Conservation (phyloP, 345 rosid species). For the Eutrema heterophyllum region DNA sequence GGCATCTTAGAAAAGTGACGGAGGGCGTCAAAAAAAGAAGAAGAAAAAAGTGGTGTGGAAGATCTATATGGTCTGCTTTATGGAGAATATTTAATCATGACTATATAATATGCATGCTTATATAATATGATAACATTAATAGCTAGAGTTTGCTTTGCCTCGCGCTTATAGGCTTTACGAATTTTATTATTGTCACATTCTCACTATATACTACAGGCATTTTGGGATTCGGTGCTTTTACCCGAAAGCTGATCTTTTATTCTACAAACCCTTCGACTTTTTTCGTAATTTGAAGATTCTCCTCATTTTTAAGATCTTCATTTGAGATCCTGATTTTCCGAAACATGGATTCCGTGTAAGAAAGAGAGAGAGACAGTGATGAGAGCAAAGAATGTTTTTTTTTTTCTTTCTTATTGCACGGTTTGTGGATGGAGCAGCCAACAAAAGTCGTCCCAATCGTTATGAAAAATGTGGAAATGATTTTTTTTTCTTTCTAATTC, state of each 20-base stretch:
- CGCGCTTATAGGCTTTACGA: neutral
- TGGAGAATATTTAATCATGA: conserved; percentile 22
- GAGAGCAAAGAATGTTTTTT: neutral
- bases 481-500: too few relatives aligned
- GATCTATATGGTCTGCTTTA: conserved; percentile 12
- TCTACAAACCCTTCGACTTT: neutral
- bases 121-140: conserved; percentile 14
- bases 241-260: neutral
- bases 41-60: neutral
- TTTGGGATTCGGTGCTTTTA: neutral
- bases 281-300: neutral
- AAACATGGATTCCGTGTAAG: neutral
- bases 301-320: neutral
- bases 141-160: conserved; percentile 6
- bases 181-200: neutral
- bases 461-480: conserved; percentile 11
- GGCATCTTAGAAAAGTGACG: conserved; percentile 1
- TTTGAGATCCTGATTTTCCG: neutral
- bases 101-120: conserved; percentile 24
- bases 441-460: neutral
- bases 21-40: neutral
- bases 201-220: neutral
- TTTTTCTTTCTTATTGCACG: too few relatives aligned
- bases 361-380: neutral
- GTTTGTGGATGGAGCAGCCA: neutral